Percentiles rank a stretch among this genome's conserved stretches.
phyloP scores from a whole-genome alignment of 371 early-diverging fungal species.

The Haplosporangium sp. region DNA sequence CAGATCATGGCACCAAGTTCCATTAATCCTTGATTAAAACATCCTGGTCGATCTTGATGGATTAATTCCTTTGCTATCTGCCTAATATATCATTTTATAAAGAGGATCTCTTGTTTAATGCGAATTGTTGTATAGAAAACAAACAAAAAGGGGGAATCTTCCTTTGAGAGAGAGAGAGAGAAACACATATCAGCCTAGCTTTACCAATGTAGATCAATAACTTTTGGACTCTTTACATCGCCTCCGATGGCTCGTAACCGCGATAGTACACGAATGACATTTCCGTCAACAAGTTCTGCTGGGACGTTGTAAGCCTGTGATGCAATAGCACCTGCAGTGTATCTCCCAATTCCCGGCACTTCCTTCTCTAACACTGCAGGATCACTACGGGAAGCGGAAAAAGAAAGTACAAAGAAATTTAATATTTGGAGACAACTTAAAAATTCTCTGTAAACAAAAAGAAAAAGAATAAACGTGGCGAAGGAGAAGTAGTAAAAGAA shows the following conservation, averaged over 20 bases:
- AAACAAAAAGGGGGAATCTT: no score
- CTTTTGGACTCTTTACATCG: conserved; percentile 74
- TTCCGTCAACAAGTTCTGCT: conserved; percentile 83
- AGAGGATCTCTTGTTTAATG: no score
- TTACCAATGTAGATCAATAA: conserved; percentile 73
- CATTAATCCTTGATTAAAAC: conserved; percentile 90
- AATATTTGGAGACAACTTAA: neutral
- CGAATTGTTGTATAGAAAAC: no score
- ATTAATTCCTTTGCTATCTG: conserved; percentile 70
- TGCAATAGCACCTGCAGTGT: conserved; percentile 75
- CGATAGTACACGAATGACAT: conserved; percentile 83
- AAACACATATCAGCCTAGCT: no score
- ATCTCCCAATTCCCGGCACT: conserved; percentile 82
- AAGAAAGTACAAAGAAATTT: neutral
- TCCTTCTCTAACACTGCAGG: conserved; percentile 67
- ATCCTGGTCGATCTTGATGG: conserved; percentile 71
- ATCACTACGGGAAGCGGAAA: conserved; percentile 30
- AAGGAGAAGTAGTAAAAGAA: neutral
- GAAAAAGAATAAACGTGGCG: no score
- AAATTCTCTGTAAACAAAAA: no score
- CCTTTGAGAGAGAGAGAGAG: no score
- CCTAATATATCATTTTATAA: conserved; percentile 49
- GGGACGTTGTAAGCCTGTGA: conserved; percentile 79
- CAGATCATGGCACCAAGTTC: conserved; percentile 87
- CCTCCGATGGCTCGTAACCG: conserved; percentile 77